These are phyloP conservation scores for Russula griseocarnosa DNA, from an alignment of 768 basidiomycete genomes.

Conservation along the genomic window DNA sequence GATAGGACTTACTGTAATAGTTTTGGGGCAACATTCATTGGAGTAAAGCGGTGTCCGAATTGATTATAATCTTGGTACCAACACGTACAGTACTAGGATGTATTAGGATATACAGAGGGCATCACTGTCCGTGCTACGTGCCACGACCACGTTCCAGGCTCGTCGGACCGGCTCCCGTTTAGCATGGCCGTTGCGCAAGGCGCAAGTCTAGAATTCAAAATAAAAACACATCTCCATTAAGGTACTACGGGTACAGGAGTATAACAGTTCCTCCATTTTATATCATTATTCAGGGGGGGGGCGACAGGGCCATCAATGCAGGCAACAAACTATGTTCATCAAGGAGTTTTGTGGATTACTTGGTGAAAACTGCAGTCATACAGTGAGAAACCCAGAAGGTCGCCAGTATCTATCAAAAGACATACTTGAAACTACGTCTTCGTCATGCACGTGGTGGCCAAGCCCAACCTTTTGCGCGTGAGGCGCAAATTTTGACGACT, in stretches of 20 bases:
- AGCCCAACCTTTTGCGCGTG: slow-evolving; percentile 94
- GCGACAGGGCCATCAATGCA: not conserved
- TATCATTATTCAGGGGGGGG: not conserved
- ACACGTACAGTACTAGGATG: not conserved
- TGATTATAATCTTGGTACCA: not conserved
- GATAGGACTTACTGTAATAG: not conserved
- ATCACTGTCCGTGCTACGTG: too few species aligned
- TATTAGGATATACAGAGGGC: not conserved
- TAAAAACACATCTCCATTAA: too few species aligned
- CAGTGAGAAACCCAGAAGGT: not conserved
- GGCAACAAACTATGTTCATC: not conserved
- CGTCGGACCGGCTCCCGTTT: not conserved
- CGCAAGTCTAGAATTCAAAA: too few species aligned
- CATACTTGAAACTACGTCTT: slow-evolving; percentile 87
- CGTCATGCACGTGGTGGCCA: slow-evolving; percentile 76
- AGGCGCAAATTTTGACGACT: slow-evolving; percentile 89
- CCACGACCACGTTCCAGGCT: not conserved
- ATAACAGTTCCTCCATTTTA: not conserved
- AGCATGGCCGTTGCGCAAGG: too few species aligned
- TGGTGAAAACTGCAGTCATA: slow-evolving; percentile 37
- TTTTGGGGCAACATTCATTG: not conserved
- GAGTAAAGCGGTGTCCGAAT: not conserved
- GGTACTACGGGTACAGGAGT: too few species aligned
- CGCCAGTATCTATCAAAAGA: slow-evolving; percentile 26
- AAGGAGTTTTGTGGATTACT: slow-evolving; percentile 8